Percentiles rank a stretch among this genome's conserved stretches.
Conservation (phyloP, 2,329 filamentous ascomycete species). For the Orbilia oligospora region DNA sequence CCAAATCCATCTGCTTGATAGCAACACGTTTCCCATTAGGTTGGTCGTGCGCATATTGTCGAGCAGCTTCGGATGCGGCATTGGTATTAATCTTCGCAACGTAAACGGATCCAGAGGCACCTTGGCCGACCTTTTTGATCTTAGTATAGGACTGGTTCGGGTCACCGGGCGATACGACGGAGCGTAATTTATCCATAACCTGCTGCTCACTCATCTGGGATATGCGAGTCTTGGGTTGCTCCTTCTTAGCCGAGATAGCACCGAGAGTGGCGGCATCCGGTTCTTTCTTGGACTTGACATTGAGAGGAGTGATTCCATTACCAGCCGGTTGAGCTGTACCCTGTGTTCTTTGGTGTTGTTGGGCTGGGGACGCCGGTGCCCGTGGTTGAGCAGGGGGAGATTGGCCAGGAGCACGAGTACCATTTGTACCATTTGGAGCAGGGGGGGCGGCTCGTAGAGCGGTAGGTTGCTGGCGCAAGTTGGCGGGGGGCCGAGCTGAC, state of each 20-base stretch:
- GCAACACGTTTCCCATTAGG: slow-evolving; percentile 90
- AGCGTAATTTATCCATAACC: slow-evolving; percentile 94
- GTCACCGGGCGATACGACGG: slow-evolving; percentile 95
- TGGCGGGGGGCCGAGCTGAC: slow-evolving; percentile 69
- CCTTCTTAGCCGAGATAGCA: slow-evolving; percentile 83
- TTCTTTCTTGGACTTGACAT: slow-evolving; percentile 76
- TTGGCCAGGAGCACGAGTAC: slow-evolving; percentile 57
- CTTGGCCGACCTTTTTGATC: slow-evolving; percentile 99
- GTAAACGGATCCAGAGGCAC: slow-evolving; percentile 97
- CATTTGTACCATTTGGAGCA: slow-evolving; percentile 71
- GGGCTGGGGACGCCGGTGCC: slow-evolving; percentile 62
- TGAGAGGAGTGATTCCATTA: slow-evolving; percentile 79
- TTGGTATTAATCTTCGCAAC: slow-evolving; percentile 94
- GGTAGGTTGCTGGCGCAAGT: slow-evolving; percentile 70
- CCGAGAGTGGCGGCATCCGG: slow-evolving; percentile 69
- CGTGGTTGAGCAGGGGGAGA: slow-evolving; percentile 56
- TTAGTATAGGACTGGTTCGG: slow-evolving; percentile 97
- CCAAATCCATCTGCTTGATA: slow-evolving; percentile 99
- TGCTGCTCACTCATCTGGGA: slow-evolving; percentile 97
- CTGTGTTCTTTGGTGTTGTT: slow-evolving; percentile 63
- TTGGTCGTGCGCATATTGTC: slow-evolving; percentile 78
- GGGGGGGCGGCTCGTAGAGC: slow-evolving; percentile 88
- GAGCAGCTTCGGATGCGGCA: slow-evolving; percentile 83
- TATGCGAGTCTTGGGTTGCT: slow-evolving; percentile 87
- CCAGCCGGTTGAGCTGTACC: slow-evolving; percentile 65